Percentiles rank a stretch among this genome's conserved stretches.
Evolutionary conservation across 1,284 basidiomycete genomes (phyloP).

Genomic region (Heterobasidion annosum): DNA sequence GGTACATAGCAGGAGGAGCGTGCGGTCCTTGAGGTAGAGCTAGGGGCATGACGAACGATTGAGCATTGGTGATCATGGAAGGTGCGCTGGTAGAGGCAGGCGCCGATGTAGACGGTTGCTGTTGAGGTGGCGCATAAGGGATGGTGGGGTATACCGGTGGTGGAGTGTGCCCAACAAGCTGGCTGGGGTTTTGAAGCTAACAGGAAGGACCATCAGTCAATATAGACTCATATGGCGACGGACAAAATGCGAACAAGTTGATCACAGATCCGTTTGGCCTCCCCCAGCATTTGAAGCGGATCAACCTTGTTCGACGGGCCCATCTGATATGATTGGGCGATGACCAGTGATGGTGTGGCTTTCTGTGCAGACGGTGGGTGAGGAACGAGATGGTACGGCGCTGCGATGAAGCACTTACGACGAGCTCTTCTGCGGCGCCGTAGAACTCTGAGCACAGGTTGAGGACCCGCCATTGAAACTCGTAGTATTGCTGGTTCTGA

Average conservation of each 20-base stretch:
- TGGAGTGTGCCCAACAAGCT: slow-evolving; percentile 53
- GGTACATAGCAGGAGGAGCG: slow-evolving; percentile 25
- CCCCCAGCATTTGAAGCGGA: slow-evolving; percentile 59
- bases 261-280: slow-evolving; percentile 72
- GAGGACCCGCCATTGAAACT: slow-evolving; percentile 76
- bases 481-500: slow-evolving; percentile 70
- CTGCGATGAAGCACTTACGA: slow-evolving; percentile 40
- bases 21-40: slow-evolving; percentile 25
- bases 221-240: slow-evolving; percentile 1
- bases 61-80: slow-evolving; percentile 54
- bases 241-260: slow-evolving; percentile 41
- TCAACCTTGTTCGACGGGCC: slow-evolving; percentile 60
- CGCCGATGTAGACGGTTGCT: slow-evolving; percentile 18
- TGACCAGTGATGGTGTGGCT: slow-evolving; percentile 61
- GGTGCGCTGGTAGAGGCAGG: slow-evolving; percentile 11
- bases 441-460: slow-evolving; percentile 78
- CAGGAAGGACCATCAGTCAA: background rate
- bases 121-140: slow-evolving; percentile 21
- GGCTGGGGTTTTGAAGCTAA: slow-evolving; percentile 63
- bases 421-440: slow-evolving; percentile 72
- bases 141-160: slow-evolving; percentile 44
- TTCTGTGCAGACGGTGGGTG: slow-evolving; percentile 33
- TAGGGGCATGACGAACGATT: slow-evolving; percentile 61
- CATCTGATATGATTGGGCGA: slow-evolving; percentile 73
- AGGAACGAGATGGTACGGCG: background rate